Evolutionary conservation across 441 rosid genomes (phyloP).

Genomic region (Eutrema salsugineum): DNA sequence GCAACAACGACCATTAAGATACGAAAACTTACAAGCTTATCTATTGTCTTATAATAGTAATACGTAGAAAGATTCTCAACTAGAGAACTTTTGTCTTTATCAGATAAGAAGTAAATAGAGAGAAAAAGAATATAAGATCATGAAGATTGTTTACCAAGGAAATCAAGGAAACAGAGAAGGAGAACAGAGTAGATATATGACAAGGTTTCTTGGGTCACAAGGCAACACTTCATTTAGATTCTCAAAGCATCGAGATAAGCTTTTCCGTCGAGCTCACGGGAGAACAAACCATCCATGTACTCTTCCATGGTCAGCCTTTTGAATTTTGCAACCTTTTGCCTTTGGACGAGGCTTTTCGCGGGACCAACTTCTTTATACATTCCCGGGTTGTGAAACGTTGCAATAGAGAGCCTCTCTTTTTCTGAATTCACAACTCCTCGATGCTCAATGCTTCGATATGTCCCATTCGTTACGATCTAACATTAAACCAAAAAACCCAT

Average conservation of each 20-base stretch:
- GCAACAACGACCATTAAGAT: background rate
- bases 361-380: slow-evolving; percentile 13
- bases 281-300: slow-evolving; percentile 1
- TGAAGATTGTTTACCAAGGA: background rate
- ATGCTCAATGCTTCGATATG: slow-evolving; percentile 22
- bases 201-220: background rate
- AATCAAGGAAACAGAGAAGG: background rate
- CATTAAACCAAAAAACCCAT: background rate
- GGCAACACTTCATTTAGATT: background rate
- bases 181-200: background rate
- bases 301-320: slow-evolving; percentile 1
- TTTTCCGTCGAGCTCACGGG: slow-evolving; percentile 15
- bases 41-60: background rate
- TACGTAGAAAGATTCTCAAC: slow-evolving; percentile 7
- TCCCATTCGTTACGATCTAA: slow-evolving; percentile 15
- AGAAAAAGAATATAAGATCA: background rate
- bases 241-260: slow-evolving; percentile 11
- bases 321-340: background rate
- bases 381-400: slow-evolving; percentile 4
- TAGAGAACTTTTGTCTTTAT: background rate
- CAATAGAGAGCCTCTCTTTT: slow-evolving; percentile 22
- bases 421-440: slow-evolving; percentile 23
- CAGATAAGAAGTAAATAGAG: background rate
- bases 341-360: background rate
- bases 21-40: slow-evolving; percentile 8